Evolutionary conservation across 768 basidiomycete species (phyloP).

Genomic region (Dentipellis fragilis): DNA sequence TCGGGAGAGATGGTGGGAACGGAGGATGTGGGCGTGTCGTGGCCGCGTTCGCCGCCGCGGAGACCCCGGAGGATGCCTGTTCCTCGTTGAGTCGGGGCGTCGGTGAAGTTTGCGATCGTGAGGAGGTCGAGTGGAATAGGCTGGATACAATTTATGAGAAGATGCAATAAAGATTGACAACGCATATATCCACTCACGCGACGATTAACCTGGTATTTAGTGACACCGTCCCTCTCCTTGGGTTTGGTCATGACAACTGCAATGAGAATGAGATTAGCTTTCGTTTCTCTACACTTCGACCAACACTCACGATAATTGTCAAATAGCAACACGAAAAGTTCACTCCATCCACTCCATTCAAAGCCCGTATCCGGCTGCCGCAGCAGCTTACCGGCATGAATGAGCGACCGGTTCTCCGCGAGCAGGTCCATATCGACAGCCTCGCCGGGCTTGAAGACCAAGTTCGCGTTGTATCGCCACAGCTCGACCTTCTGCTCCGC

Average conservation of each 20-base stretch:
- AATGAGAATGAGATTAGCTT: background rate
- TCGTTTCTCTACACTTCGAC: background rate
- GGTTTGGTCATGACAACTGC: conserved; percentile 85
- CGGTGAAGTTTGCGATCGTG: conserved; percentile 74
- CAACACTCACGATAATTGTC: conserved; percentile 79
- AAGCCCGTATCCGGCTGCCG: conserved; percentile 85
- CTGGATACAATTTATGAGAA: conserved; percentile 25
- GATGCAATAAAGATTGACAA: background rate
- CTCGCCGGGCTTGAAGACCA: conserved; percentile 76
- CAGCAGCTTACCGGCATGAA: conserved; percentile 74
- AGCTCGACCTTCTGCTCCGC: conserved; percentile 86
- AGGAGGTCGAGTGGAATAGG: conserved; percentile 91
- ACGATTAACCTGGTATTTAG: conserved; percentile 72
- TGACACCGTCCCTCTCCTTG: conserved; percentile 66
- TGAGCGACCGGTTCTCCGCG: conserved; percentile 71
- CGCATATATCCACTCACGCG: conserved; percentile 38
- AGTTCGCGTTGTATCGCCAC: conserved; percentile 74
- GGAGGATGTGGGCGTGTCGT: conserved; percentile 16
- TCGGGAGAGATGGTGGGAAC: conserved; percentile 27
- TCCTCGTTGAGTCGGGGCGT: conserved; percentile 66
- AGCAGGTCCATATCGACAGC: conserved; percentile 83
- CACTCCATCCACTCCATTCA: conserved; percentile 84
- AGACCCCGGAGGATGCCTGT: conserved; percentile 63
- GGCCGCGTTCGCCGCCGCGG: conserved; percentile 25
- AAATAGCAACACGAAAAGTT: conserved; percentile 83